phyloP scores from a whole-genome alignment of 2,329 filamentous ascomycete species.

The Ophiocordyceps sinensis region DNA sequence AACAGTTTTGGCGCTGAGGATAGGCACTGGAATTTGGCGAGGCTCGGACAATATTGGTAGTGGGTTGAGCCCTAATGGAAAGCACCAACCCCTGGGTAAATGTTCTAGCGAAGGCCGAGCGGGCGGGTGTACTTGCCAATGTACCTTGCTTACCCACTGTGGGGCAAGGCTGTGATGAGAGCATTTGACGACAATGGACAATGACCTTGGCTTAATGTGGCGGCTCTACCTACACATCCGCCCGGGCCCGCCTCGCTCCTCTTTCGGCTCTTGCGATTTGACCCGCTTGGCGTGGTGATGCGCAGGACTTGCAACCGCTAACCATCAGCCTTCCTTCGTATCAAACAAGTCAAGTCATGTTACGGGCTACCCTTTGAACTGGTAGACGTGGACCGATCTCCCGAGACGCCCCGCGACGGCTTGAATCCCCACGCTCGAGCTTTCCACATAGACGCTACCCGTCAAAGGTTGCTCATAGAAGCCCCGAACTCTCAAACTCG shows the following conservation, averaged over 20 bases:
- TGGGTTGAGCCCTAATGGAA: slow-evolving; percentile 16
- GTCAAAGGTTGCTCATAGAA: too few species aligned
- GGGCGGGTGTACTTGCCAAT: too few species aligned
- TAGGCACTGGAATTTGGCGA: slow-evolving; percentile 2
- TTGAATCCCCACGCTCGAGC: too few species aligned
- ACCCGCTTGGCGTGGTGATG: background rate
- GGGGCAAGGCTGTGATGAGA: slow-evolving; percentile 1
- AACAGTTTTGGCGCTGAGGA: background rate
- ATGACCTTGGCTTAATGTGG: too few species aligned
- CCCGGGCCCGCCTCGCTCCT: background rate
- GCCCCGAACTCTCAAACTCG: too few species aligned
- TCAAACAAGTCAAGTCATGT: background rate
- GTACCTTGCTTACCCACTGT: background rate
- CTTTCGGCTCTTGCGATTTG: background rate
- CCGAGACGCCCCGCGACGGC: too few species aligned
- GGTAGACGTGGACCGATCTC: too few species aligned
- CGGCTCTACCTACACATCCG: too few species aligned
- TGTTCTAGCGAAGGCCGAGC: background rate
- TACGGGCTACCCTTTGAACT: too few species aligned
- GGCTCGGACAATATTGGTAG: slow-evolving; percentile 8
- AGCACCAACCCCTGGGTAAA: background rate
- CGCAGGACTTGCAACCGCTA: background rate
- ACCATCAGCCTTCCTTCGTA: background rate
- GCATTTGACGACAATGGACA: background rate
- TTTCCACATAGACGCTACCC: too few species aligned